Percentiles rank a stretch among this genome's conserved stretches.
These are phyloP conservation scores for Fragaria ananassa DNA, from an alignment of 306 rosid species.

Conservation along the genomic window DNA sequence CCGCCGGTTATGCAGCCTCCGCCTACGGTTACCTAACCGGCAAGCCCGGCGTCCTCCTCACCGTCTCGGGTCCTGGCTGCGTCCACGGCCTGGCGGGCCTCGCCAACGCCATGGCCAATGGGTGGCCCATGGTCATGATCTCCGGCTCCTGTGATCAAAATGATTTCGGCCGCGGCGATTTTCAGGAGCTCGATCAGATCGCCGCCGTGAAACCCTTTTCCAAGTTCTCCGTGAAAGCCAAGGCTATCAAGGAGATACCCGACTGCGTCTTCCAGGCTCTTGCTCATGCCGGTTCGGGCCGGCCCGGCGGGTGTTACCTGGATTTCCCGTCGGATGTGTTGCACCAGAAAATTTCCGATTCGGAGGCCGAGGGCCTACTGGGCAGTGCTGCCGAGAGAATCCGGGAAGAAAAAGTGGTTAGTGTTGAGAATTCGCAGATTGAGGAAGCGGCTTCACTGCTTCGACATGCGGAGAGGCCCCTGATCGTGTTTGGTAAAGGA, in stretches of 20 bases:
- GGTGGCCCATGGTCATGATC: conserved; percentile 88
- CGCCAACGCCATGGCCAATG: conserved; percentile 69
- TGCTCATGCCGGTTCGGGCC: conserved; percentile 41
- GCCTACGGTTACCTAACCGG: conserved; percentile 87
- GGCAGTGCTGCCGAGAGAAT: conserved; percentile 35
- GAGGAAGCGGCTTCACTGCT: conserved; percentile 53
- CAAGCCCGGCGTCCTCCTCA: conserved; percentile 77
- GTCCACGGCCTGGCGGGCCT: conserved; percentile 95
- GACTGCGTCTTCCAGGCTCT: conserved; percentile 54
- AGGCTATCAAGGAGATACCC: conserved; percentile 57
- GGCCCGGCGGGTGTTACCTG: conserved; percentile 84
- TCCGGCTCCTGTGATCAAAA: conserved; percentile 86
- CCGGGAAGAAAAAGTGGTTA: not conserved
- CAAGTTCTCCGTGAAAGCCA: conserved; percentile 63
- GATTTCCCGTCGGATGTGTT: conserved; percentile 86
- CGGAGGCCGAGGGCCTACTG: conserved; percentile 60
- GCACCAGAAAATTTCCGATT: conserved; percentile 52
- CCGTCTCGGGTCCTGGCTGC: conserved; percentile 96
- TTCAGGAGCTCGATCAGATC: conserved; percentile 92
- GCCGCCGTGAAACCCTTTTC: conserved; percentile 70
- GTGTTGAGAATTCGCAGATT: conserved; percentile 30
- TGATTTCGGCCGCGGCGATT: conserved; percentile 86
- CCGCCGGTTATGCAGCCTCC: conserved; percentile 96
- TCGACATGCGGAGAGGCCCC: conserved; percentile 64
- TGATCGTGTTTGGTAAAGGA: conserved; percentile 88